Conservation (phyloP, 805 yeast genomes). For the Metschnikowia lachancei region DNA sequence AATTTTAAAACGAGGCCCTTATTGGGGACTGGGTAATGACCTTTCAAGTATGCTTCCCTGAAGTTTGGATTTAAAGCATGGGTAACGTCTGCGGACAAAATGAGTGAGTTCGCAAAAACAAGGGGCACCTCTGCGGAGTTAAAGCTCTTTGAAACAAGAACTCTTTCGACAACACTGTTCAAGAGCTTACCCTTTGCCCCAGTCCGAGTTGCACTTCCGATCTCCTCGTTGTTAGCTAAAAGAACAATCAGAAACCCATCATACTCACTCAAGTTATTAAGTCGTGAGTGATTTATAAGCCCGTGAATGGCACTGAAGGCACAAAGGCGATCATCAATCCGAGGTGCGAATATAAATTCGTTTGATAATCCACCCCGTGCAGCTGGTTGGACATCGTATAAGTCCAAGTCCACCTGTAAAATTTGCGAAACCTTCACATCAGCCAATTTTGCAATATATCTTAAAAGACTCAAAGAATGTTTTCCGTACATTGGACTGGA, state of each 20-base stretch:
- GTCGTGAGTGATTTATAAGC: slow-evolving; percentile 21
- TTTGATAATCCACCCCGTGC: slow-evolving; percentile 35
- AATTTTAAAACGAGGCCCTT: slow-evolving; percentile 37
- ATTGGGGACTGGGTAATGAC: slow-evolving; percentile 39
- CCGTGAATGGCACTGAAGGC: slow-evolving; percentile 38
- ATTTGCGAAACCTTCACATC: slow-evolving; percentile 24
- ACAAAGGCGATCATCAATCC: slow-evolving; percentile 43
- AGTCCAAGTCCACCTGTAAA: slow-evolving; percentile 34
- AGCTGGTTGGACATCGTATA: slow-evolving; percentile 37
- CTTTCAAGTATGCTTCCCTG: slow-evolving; percentile 28
- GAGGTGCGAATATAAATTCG: slow-evolving; percentile 40
- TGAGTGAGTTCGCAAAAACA: slow-evolving; percentile 32
- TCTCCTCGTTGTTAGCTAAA: slow-evolving; percentile 42
- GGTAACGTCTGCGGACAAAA: slow-evolving; percentile 44
- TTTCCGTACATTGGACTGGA: slow-evolving; percentile 26
- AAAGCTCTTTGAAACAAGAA: slow-evolving; percentile 9
- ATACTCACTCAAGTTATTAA: slow-evolving; percentile 19
- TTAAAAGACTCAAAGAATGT: slow-evolving; percentile 34
- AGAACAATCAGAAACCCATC: slow-evolving; percentile 33
- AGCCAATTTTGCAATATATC: slow-evolving; percentile 30
- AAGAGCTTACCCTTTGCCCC: slow-evolving; percentile 40
- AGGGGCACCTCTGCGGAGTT: slow-evolving; percentile 9
- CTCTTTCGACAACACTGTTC: slow-evolving; percentile 20
- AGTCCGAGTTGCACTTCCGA: slow-evolving; percentile 39
- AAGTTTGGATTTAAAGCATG: slow-evolving; percentile 45